Conservation (phyloP, 306 rosid genomes). For the Trichosanthes truncata region DNA sequence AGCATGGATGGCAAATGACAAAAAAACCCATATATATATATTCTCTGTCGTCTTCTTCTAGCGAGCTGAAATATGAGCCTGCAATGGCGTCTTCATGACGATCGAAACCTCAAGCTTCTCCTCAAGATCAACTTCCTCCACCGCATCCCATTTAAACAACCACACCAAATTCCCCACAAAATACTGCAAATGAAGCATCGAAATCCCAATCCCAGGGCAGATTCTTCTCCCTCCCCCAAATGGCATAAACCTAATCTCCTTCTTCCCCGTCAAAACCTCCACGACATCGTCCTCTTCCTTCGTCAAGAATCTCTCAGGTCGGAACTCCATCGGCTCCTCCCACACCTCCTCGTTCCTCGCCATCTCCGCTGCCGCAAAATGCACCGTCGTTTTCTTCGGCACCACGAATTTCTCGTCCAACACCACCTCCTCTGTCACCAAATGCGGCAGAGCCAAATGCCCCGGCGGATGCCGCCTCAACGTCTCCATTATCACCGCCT, state of each 20-base stretch:
- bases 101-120: slow-evolving; percentile 11
- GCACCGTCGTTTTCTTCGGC: slow-evolving; percentile 2
- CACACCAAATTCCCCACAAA: slow-evolving; percentile 12
- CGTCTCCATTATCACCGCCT: slow-evolving; percentile 12
- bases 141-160: not conserved
- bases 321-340: slow-evolving; percentile 10
- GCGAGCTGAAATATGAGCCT: slow-evolving; percentile 3
- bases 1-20: too few species aligned
- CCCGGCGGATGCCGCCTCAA: slow-evolving; percentile 14
- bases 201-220: slow-evolving; percentile 10
- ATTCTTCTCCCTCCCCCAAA: slow-evolving; percentile 19
- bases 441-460: slow-evolving; percentile 1
- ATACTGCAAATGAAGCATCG: slow-evolving; percentile 13
- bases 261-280: not conserved
- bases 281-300: not conserved
- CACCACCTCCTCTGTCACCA: not conserved
- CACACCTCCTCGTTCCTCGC: slow-evolving; percentile 3
- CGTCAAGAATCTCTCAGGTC: slow-evolving; percentile 11
- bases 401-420: slow-evolving; percentile 2
- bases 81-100: slow-evolving; percentile 8
- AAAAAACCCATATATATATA: too few species aligned
- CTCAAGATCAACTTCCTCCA: slow-evolving; percentile 5
- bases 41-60: not conserved
- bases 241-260: slow-evolving; percentile 9
- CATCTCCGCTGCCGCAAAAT: not conserved